Conservation (phyloP, 768 basidiomycete genomes). For the Panaeolus cyanescens region DNA sequence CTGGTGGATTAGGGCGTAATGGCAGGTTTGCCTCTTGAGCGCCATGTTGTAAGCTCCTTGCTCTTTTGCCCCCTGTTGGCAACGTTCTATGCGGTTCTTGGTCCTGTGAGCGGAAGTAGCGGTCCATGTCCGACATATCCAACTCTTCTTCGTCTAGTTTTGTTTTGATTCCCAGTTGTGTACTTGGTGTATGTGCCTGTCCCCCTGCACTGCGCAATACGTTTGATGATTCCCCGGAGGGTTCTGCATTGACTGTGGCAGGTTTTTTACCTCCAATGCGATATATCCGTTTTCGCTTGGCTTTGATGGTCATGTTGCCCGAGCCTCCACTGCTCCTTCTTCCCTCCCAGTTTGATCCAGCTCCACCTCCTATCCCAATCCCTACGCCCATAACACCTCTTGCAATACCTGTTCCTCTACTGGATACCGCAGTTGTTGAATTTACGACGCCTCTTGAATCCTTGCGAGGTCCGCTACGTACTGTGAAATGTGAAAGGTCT, state of each 20-base stretch:
- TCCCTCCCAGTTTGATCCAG: slow-evolving; percentile 9
- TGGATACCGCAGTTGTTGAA: not conserved
- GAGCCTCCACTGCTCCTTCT: slow-evolving; percentile 30
- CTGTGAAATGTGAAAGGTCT: slow-evolving; percentile 88
- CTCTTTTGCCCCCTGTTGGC: not conserved
- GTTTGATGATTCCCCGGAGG: slow-evolving; percentile 15
- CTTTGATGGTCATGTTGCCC: slow-evolving; percentile 60
- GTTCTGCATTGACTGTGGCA: slow-evolving; percentile 8
- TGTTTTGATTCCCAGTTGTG: not conserved
- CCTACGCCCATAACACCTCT: slow-evolving; percentile 11
- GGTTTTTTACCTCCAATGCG: slow-evolving; percentile 46
- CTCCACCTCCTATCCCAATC: slow-evolving; percentile 30
- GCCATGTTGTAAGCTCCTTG: not conserved
- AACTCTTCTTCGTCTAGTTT: slow-evolving; percentile 9
- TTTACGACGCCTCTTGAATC: slow-evolving; percentile 17
- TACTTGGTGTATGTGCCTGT: not conserved
- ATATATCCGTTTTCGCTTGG: slow-evolving; percentile 74
- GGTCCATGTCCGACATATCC: slow-evolving; percentile 55
- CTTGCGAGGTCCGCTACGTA: slow-evolving; percentile 81
- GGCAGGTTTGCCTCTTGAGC: not conserved
- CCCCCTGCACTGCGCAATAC: slow-evolving; percentile 3
- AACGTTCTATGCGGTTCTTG: not conserved
- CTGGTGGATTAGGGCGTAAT: not conserved
- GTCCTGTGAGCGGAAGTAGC: slow-evolving; percentile 46
- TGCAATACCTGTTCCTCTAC: slow-evolving; percentile 16